Percentiles rank a stretch among this genome's conserved stretches.
phyloP scores from a whole-genome alignment of 257 asterid species.

The Solanum pinnatisectum region DNA sequence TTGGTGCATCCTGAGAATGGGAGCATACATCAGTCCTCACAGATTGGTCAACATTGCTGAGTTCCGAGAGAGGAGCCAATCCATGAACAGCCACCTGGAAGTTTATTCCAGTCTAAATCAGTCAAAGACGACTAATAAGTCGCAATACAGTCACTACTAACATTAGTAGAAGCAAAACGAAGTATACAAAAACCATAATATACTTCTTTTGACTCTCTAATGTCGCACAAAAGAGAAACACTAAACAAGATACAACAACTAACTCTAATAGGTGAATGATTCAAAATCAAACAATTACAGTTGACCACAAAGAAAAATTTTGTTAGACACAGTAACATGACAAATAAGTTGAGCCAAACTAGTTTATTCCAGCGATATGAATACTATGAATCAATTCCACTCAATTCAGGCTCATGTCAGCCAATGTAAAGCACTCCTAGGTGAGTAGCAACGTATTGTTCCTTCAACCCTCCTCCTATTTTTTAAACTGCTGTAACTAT shows the following conservation, averaged over 20 bases:
- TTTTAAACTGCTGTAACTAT: background rate
- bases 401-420: background rate
- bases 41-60: conserved; percentile 17
- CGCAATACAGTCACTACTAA: background rate
- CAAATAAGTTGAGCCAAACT: background rate
- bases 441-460: background rate
- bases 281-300: background rate
- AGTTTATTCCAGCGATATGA: background rate
- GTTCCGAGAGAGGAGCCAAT: conserved; percentile 17
- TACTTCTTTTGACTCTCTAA: background rate
- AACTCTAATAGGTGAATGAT: background rate
- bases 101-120: conserved; percentile 1
- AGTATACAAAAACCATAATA: background rate
- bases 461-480: background rate
- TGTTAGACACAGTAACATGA: background rate
- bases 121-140: background rate
- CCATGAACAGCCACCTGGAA: conserved; percentile 31
- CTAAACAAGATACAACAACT: background rate
- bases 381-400: background rate
- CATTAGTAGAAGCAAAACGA: background rate
- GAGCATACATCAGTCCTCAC: conserved; percentile 28
- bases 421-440: background rate
- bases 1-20: conserved; percentile 19
- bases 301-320: background rate
- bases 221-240: background rate